Percentiles rank a stretch among this genome's conserved stretches.
Conservation (phyloP, 306 rosid genomes). For the Vachellia pachyceras region DNA sequence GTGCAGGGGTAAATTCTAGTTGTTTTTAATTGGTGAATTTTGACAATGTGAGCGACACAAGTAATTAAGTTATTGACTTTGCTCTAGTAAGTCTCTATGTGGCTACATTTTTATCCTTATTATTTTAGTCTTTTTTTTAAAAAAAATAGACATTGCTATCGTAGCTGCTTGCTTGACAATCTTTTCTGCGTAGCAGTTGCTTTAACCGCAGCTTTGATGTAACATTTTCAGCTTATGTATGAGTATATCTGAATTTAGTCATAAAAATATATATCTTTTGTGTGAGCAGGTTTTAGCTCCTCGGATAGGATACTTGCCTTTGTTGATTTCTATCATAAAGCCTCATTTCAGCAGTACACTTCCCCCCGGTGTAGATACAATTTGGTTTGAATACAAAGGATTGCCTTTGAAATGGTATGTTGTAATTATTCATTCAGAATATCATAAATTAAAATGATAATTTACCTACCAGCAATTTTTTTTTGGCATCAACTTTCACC, state of each 20-base stretch:
- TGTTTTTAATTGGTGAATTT: not conserved
- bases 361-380: constrained; percentile 85
- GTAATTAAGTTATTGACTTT: not conserved
- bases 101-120: not conserved
- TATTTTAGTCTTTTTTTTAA: not conserved
- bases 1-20: no score
- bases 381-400: constrained; percentile 96
- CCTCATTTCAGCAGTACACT: constrained; percentile 80
- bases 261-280: not conserved
- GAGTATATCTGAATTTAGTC: not conserved
- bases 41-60: not conserved
- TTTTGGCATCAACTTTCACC: not conserved
- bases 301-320: constrained; percentile 85
- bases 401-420: constrained; percentile 86
- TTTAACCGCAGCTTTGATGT: not conserved
- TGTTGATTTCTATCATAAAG: constrained; percentile 74
- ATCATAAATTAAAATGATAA: not conserved
- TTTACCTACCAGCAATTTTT: not conserved
- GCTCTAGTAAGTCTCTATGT: not conserved
- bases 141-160: no score
- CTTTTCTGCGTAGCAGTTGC: not conserved
- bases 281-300: constrained; percentile 82
- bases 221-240: constrained; percentile 1
- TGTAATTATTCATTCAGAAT: not conserved
- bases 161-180: not conserved